A percentile compares a stretch with the other conserved stretches of the same genome.
These are phyloP conservation scores for Amyloporia xantha DNA, from an alignment of 768 basidiomycete species.

Conservation along the genomic window DNA sequence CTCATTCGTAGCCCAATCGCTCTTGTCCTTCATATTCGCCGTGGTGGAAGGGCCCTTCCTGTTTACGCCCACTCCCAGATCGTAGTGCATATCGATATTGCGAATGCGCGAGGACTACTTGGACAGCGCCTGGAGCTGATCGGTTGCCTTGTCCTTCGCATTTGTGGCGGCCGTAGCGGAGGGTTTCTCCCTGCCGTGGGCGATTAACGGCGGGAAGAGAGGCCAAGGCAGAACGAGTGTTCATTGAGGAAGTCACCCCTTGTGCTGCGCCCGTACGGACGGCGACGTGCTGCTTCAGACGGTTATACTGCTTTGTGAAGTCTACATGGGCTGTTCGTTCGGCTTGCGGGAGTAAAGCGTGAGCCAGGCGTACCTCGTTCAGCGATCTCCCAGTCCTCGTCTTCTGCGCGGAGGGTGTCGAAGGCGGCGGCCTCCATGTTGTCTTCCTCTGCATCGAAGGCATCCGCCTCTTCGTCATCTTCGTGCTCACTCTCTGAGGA, in stretches of 20 bases:
- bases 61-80: conserved; percentile 69
- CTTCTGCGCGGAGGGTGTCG: conserved; percentile 57
- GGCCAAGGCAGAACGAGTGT: conserved; percentile 45
- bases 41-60: conserved; percentile 86
- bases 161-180: conserved; percentile 13
- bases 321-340: conserved; percentile 42
- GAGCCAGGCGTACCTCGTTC: conserved; percentile 57
- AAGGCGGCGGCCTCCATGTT: conserved; percentile 31
- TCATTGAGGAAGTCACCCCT: conserved; percentile 46
- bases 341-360: neutral
- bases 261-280: conserved; percentile 69
- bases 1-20: conserved; percentile 93
- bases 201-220: conserved; percentile 69
- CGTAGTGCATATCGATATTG: conserved; percentile 70
- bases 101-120: conserved; percentile 73
- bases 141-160: conserved; percentile 52
- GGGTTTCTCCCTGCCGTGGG: conserved; percentile 33
- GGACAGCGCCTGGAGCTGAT: conserved; percentile 67
- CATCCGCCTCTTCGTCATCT: conserved; percentile 34
- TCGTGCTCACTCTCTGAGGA: conserved; percentile 28
- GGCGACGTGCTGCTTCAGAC: conserved; percentile 85
- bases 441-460: conserved; percentile 33
- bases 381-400: conserved; percentile 85
- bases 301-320: conserved; percentile 98
- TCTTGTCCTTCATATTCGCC: conserved; percentile 91